Conservation (phyloP, 176 grass and related monocot genomes). For the Zea luxurians region DNA sequence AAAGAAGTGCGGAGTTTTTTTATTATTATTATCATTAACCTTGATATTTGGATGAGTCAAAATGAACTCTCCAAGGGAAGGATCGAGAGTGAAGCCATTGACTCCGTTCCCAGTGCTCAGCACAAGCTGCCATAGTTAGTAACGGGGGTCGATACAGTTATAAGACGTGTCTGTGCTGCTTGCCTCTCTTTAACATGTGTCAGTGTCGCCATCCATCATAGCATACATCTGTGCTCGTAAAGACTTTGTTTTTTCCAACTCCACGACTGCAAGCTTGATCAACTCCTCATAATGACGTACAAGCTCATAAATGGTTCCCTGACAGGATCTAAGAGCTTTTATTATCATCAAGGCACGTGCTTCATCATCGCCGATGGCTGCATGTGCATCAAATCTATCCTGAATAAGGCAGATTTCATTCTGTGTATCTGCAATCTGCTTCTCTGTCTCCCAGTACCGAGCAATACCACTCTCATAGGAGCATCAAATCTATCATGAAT, state of each 20-base stretch:
- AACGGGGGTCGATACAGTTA: background rate
- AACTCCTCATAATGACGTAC: conserved; percentile 48
- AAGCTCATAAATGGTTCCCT: conserved; percentile 59
- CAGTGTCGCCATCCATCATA: conserved; percentile 32
- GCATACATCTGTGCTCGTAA: conserved; percentile 50
- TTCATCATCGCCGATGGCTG: conserved; percentile 63
- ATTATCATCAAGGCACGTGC: conserved; percentile 68
- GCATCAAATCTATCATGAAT: conserved; percentile 21
- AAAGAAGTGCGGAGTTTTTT: background rate
- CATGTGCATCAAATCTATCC: conserved; percentile 55
- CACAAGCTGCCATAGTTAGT: conserved; percentile 48
- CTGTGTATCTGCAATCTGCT: conserved; percentile 64
- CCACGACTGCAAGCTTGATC: conserved; percentile 41
- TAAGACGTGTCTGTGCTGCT: background rate
- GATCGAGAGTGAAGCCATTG: conserved; percentile 78
- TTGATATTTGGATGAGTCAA: conserved; percentile 77
- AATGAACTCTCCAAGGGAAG: conserved; percentile 78
- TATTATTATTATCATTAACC: conserved; percentile 29
- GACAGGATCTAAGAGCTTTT: conserved; percentile 66
- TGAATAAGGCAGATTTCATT: conserved; percentile 63
- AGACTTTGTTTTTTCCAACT: conserved; percentile 47
- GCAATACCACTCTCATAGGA: conserved; percentile 68
- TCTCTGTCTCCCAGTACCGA: conserved; percentile 71
- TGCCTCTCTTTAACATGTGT: conserved; percentile 19
- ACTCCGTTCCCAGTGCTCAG: conserved; percentile 80